phyloP scores from a whole-genome alignment of 495 filamentous ascomycete genomes.

The Amphirosellinia nigrospora region DNA sequence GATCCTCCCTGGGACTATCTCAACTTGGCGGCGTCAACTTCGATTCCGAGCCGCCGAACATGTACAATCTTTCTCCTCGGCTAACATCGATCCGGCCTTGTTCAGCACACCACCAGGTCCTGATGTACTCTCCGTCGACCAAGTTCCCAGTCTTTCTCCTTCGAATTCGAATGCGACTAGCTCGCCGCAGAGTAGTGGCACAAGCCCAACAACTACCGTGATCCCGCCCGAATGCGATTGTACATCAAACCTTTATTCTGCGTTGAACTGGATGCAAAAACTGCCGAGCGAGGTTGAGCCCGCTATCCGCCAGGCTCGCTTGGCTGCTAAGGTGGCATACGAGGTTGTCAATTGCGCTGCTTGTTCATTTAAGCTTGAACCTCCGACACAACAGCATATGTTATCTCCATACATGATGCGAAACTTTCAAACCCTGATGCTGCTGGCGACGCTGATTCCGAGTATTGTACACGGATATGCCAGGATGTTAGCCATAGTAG shows the following conservation, averaged over 20 bases:
- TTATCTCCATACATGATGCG: slow-evolving; percentile 34
- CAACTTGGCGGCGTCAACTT: slow-evolving; percentile 31
- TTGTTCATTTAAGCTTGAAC: slow-evolving; percentile 56
- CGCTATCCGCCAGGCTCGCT: slow-evolving; percentile 62
- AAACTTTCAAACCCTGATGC: slow-evolving; percentile 68
- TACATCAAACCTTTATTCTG: slow-evolving; percentile 48
- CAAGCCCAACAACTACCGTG: slow-evolving; percentile 18
- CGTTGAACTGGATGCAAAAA: slow-evolving; percentile 52
- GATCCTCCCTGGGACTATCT: slow-evolving; percentile 28
- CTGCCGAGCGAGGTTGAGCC: slow-evolving; percentile 48
- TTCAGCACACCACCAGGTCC: slow-evolving; percentile 21
- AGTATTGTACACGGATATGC: slow-evolving; percentile 65
- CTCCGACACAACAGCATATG: background rate
- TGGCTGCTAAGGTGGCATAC: slow-evolving; percentile 61
- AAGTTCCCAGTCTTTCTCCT: slow-evolving; percentile 32
- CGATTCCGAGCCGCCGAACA: slow-evolving; percentile 26
- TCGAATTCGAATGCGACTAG: slow-evolving; percentile 27
- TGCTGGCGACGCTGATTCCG: slow-evolving; percentile 67
- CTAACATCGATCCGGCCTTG: slow-evolving; percentile 38
- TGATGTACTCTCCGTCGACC: slow-evolving; percentile 26
- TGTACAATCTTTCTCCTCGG: slow-evolving; percentile 21
- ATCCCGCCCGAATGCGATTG: slow-evolving; percentile 37
- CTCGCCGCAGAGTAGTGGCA: slow-evolving; percentile 34
- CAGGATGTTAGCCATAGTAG: slow-evolving; percentile 52
- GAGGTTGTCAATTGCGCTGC: slow-evolving; percentile 63